Evolutionary conservation across 164 flowering plant species (phyloP).

Genomic region (Magnolia sinica): DNA sequence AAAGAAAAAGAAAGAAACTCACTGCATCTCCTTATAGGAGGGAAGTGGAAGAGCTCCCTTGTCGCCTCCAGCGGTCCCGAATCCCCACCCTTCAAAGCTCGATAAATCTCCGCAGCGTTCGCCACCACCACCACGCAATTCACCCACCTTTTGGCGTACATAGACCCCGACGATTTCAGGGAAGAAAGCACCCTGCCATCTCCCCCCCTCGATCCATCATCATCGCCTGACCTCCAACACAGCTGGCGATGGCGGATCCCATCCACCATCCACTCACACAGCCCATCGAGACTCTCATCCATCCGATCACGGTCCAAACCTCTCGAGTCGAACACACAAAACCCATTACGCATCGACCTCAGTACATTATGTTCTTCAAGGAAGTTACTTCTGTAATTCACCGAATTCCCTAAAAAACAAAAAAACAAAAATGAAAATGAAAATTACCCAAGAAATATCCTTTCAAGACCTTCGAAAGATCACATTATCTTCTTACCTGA

Average conservation of each 20-base stretch:
- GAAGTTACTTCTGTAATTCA: constrained; percentile 39
- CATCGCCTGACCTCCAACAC: constrained; percentile 47
- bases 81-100: constrained; percentile 42
- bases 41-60: constrained; percentile 46
- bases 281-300: constrained; percentile 35
- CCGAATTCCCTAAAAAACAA: constrained; percentile 26
- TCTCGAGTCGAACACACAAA: constrained; percentile 70
- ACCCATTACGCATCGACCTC: constrained; percentile 63
- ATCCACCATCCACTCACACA: constrained; percentile 49
- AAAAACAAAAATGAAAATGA: background rate
- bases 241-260: constrained; percentile 69
- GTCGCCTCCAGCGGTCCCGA: constrained; percentile 48
- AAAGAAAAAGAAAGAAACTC: constrained; percentile 19
- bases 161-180: constrained; percentile 12
- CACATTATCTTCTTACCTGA: constrained; percentile 32
- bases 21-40: constrained; percentile 56
- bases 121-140: constrained; percentile 64
- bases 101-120: constrained; percentile 49
- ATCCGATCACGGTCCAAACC: constrained; percentile 42
- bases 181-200: background rate
- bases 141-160: constrained; percentile 43
- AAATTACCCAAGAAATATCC: background rate
- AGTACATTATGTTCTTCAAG: constrained; percentile 82
- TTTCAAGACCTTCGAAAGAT: background rate
- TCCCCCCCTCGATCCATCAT: background rate